A percentile compares a stretch with the other conserved stretches of the same genome.
Evolutionary conservation across 2,329 filamentous ascomycete species (phyloP).

Genomic region (Exophiala phaeomuriformis): DNA sequence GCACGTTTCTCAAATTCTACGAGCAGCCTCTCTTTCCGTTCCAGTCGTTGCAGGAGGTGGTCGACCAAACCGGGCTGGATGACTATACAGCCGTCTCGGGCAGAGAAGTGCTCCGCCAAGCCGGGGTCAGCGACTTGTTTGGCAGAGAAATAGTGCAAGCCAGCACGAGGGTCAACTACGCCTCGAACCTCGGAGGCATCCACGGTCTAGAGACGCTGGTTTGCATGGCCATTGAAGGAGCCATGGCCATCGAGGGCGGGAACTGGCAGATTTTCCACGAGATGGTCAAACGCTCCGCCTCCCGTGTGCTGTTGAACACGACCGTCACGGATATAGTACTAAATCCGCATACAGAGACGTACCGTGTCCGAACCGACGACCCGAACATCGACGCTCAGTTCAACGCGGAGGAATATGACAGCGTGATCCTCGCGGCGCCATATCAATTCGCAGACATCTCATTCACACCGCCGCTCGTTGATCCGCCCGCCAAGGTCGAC

Average conservation of each 20-base stretch:
- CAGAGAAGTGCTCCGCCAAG: conserved; percentile 60
- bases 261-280: conserved; percentile 92
- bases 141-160: conserved; percentile 79
- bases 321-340: conserved; percentile 56
- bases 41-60: conserved; percentile 61
- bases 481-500: conserved; percentile 66
- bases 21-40: conserved; percentile 78
- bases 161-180: conserved; percentile 89
- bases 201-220: conserved; percentile 89
- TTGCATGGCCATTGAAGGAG: conserved; percentile 81
- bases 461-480: conserved; percentile 38
- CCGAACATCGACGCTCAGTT: conserved; percentile 24
- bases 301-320: conserved; percentile 58
- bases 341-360: conserved; percentile 33
- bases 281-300: conserved; percentile 62
- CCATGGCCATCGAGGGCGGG: conserved; percentile 69
- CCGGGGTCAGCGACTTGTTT: conserved; percentile 62
- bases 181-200: conserved; percentile 75
- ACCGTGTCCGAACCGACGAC: conserved; percentile 32
- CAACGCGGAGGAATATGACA: conserved; percentile 53
- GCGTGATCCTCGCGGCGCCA: conserved; percentile 74
- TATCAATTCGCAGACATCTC: conserved; percentile 70
- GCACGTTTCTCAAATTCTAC: conserved; percentile 72
- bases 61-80: conserved; percentile 59
- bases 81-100: conserved; percentile 64